Conservation (phyloP, 2,329 filamentous ascomycete species). For the Trichophyton benhamiae region DNA sequence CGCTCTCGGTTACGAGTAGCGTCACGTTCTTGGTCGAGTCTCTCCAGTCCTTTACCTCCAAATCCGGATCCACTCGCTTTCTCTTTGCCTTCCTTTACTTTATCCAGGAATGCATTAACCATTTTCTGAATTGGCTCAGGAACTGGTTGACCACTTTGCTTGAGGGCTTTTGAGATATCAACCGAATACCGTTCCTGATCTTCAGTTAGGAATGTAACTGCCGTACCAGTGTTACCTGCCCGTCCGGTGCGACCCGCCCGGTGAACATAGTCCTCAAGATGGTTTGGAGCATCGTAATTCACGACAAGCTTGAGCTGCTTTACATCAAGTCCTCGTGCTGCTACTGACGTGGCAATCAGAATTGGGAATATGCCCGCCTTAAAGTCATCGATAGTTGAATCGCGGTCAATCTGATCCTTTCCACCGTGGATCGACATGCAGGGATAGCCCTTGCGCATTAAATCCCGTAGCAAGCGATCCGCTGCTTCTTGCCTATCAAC, state of each 20-base stretch:
- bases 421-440: conserved; percentile 91
- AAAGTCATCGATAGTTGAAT: conserved; percentile 86
- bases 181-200: conserved; percentile 84
- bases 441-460: conserved; percentile 73
- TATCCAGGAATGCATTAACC: conserved; percentile 62
- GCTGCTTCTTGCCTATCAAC: conserved; percentile 86
- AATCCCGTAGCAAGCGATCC: conserved; percentile 63
- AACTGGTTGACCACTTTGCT: conserved; percentile 74
- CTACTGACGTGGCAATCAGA: conserved; percentile 87
- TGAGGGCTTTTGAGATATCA: conserved; percentile 81
- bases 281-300: conserved; percentile 89
- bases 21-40: conserved; percentile 81
- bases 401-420: conserved; percentile 84
- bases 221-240: conserved; percentile 86
- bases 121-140: conserved; percentile 55
- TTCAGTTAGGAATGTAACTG: conserved; percentile 84
- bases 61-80: conserved; percentile 77
- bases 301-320: conserved; percentile 92
- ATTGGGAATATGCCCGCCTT: conserved; percentile 83
- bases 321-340: conserved; percentile 86
- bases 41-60: conserved; percentile 85
- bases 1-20: conserved; percentile 74
- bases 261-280: conserved; percentile 93
- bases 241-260: conserved; percentile 86
- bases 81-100: conserved; percentile 83